These are phyloP conservation scores for Tetradesmus obliquus DNA, from an alignment of 139 green algal genomes.

Conservation along the genomic window DNA sequence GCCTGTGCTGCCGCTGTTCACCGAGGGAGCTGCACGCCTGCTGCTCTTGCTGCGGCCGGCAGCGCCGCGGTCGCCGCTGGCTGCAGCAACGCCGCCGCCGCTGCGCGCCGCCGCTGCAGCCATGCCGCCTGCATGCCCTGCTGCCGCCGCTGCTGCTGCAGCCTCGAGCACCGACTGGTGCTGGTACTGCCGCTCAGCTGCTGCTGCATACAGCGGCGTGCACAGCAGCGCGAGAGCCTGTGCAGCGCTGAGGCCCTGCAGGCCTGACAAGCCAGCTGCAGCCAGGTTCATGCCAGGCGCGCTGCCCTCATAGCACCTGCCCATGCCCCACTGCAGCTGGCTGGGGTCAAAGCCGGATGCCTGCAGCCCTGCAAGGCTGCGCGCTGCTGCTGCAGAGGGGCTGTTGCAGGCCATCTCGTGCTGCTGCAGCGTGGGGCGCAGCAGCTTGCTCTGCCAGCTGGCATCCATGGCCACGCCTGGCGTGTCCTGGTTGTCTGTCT, in stretches of 20 bases:
- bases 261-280: constrained; percentile 36
- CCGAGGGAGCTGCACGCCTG: constrained; percentile 26
- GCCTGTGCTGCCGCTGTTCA: constrained; percentile 44
- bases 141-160: constrained; percentile 7
- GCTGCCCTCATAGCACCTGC: background rate
- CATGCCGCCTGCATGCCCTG: background rate
- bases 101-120: background rate
- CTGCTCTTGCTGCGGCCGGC: constrained; percentile 8
- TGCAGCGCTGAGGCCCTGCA: constrained; percentile 6
- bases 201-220: background rate
- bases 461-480: background rate
- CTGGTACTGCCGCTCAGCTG: background rate
- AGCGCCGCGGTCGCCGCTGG: background rate
- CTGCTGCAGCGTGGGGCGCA: constrained; percentile 25
- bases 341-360: constrained; percentile 40
- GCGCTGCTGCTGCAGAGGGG: constrained; percentile 44
- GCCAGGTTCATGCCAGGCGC: background rate
- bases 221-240: constrained; percentile 3
- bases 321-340: constrained; percentile 36
- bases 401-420: background rate
- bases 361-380: constrained; percentile 22
- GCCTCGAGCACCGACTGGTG: background rate
- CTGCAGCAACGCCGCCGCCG: background rate
- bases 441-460: constrained; percentile 39
- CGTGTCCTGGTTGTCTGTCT: constrained; percentile 35